A percentile compares a stretch with the other conserved stretches of the same genome.
Evolutionary conservation across 768 basidiomycete genomes (phyloP).

Genomic region (Trametes sanguinea): DNA sequence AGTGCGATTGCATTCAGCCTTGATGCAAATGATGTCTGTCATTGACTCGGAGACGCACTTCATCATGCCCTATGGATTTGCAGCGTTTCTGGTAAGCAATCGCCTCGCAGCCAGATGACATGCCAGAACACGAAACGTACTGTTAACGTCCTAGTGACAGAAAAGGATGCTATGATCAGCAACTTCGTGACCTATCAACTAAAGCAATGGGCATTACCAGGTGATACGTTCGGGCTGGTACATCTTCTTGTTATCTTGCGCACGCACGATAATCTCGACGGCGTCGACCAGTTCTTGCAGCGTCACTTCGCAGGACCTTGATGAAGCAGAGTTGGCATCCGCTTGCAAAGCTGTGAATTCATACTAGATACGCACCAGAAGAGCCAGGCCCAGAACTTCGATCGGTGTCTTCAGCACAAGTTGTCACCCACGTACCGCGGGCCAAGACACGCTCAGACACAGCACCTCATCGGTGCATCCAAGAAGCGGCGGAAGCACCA

Average conservation of each 20-base stretch:
- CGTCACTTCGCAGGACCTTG: slow-evolving; percentile 24
- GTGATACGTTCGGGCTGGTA: slow-evolving; percentile 25
- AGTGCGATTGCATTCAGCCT: not conserved
- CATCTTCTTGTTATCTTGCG: slow-evolving; percentile 22
- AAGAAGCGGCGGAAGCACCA: slow-evolving; percentile 25
- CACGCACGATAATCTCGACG: slow-evolving; percentile 20
- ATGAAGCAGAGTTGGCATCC: not conserved
- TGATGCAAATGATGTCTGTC: not conserved
- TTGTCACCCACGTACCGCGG: not conserved
- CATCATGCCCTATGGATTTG: slow-evolving; percentile 26
- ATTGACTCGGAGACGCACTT: slow-evolving; percentile 10
- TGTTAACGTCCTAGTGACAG: not conserved
- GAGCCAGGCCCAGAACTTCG: slow-evolving; percentile 29
- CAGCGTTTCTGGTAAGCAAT: no score
- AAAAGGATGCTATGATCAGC: not conserved
- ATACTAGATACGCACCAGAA: slow-evolving; percentile 17
- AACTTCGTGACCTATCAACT: no score
- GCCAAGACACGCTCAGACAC: no score
- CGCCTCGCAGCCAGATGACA: no score
- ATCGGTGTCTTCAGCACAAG: slow-evolving; percentile 15
- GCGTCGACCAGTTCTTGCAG: slow-evolving; percentile 13
- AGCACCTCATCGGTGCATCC: slow-evolving; percentile 15
- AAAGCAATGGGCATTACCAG: slow-evolving; percentile 14
- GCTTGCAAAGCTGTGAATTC: not conserved
- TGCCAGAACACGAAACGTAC: not conserved